Percentiles rank a stretch among this genome's conserved stretches.
These are phyloP conservation scores for Turritis glabra DNA, from an alignment of 345 rosid genomes.

Conservation along the genomic window DNA sequence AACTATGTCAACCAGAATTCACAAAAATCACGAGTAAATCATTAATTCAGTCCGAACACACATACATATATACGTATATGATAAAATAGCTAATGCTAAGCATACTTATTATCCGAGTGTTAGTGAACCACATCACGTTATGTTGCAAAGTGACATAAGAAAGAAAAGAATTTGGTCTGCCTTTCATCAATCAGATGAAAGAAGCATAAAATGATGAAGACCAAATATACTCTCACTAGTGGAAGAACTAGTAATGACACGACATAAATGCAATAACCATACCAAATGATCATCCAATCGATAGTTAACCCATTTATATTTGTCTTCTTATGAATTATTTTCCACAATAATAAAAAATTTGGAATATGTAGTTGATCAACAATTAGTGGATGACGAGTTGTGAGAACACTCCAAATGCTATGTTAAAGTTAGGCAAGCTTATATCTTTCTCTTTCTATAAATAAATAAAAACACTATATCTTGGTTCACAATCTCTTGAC, in stretches of 20 bases:
- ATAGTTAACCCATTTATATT: constrained; percentile 18
- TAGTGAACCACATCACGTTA: not conserved
- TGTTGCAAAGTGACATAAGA: constrained; percentile 26
- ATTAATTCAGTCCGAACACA: not conserved
- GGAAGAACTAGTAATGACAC: constrained; percentile 39
- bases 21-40: not conserved
- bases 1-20: not conserved
- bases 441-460: constrained; percentile 12
- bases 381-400: constrained; percentile 41
- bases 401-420: constrained; percentile 33
- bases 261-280: constrained; percentile 19
- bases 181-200: constrained; percentile 14
- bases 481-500: constrained; percentile 18
- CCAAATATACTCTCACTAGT: constrained; percentile 25
- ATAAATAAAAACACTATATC: constrained; percentile 12
- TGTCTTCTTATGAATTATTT: constrained; percentile 22
- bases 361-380: constrained; percentile 15
- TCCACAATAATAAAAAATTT: constrained; percentile 14
- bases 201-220: constrained; percentile 21
- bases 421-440: constrained; percentile 27
- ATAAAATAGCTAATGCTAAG: not conserved
- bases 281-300: constrained; percentile 20
- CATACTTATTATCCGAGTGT: not conserved
- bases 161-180: constrained; percentile 5
- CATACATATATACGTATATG: not conserved